phyloP scores from a whole-genome alignment of 768 basidiomycete genomes.

The Agaricus blazei region DNA sequence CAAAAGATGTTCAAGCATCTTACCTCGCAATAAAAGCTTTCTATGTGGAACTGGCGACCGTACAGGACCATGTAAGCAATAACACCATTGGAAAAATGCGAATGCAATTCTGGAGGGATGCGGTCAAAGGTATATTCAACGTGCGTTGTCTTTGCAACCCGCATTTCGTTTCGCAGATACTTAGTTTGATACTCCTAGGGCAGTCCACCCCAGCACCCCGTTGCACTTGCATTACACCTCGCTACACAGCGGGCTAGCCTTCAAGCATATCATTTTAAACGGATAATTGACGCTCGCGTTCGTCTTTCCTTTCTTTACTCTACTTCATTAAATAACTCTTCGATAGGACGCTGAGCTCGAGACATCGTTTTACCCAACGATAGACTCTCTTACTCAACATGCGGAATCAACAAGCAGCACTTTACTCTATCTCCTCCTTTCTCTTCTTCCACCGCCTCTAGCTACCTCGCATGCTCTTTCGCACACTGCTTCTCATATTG shows the following conservation, averaged over 20 bases:
- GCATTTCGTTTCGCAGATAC: slow-evolving; percentile 12
- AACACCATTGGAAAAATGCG: slow-evolving; percentile 75
- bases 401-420: slow-evolving; percentile 81
- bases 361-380: slow-evolving; percentile 58
- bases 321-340: neutral
- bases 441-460: slow-evolving; percentile 50
- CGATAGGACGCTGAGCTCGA: slow-evolving; percentile 61
- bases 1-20: slow-evolving; percentile 54
- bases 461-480: slow-evolving; percentile 44
- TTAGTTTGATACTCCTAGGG: slow-evolving; percentile 36
- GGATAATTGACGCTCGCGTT: slow-evolving; percentile 84
- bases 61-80: slow-evolving; percentile 75
- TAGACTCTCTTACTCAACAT: slow-evolving; percentile 63
- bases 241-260: slow-evolving; percentile 45
- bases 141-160: slow-evolving; percentile 30
- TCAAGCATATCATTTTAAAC: slow-evolving; percentile 71
- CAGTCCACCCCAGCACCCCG: slow-evolving; percentile 74
- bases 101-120: slow-evolving; percentile 86
- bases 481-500: slow-evolving; percentile 81
- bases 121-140: slow-evolving; percentile 60
- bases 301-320: slow-evolving; percentile 18
- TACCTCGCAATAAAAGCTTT: slow-evolving; percentile 83
- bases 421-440: slow-evolving; percentile 70
- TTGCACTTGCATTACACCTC: slow-evolving; percentile 67
- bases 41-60: slow-evolving; percentile 75